Conservation (phyloP, 164 flowering plant species). For the Hamamelis virginiana region DNA sequence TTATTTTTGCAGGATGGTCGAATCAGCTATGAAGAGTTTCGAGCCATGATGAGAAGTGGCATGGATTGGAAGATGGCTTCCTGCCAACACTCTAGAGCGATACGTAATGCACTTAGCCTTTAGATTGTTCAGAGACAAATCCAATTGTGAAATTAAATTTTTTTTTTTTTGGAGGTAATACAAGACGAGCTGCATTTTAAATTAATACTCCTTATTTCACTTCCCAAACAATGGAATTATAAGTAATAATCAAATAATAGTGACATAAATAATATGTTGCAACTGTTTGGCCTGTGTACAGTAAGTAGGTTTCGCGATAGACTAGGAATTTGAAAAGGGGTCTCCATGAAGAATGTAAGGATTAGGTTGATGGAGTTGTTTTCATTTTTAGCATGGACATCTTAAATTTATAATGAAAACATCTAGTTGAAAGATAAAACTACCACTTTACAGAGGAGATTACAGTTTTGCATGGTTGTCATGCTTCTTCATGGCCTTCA, state of each 20-base stretch:
- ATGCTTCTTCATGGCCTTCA: too few relatives aligned
- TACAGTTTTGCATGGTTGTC: too few relatives aligned
- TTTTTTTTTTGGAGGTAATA: neutral
- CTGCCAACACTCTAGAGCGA: constrained; percentile 72
- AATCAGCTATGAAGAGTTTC: constrained; percentile 71
- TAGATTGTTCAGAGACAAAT: constrained; percentile 51
- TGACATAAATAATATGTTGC: neutral
- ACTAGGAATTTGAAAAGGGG: neutral
- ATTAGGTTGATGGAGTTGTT: too few relatives aligned
- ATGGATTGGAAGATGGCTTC: constrained; percentile 83
- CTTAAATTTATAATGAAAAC: neutral
- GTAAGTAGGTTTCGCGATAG: neutral
- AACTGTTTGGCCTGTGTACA: neutral
- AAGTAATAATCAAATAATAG: neutral
- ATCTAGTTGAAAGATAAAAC: too few relatives aligned
- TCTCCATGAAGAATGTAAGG: neutral
- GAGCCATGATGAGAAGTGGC: constrained; percentile 71
- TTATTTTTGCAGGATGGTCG: constrained; percentile 69
- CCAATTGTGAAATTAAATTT: neutral
- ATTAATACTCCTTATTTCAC: too few relatives aligned
- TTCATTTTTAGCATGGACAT: too few relatives aligned
- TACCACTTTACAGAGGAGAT: too few relatives aligned
- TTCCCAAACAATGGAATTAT: too few relatives aligned
- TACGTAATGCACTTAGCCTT: constrained; percentile 69
- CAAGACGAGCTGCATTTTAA: too few relatives aligned